A percentile compares a stretch with the other conserved stretches of the same genome.
Evolutionary conservation across 495 filamentous ascomycete genomes (phyloP).

Genomic region (Penicillium chermesinum): DNA sequence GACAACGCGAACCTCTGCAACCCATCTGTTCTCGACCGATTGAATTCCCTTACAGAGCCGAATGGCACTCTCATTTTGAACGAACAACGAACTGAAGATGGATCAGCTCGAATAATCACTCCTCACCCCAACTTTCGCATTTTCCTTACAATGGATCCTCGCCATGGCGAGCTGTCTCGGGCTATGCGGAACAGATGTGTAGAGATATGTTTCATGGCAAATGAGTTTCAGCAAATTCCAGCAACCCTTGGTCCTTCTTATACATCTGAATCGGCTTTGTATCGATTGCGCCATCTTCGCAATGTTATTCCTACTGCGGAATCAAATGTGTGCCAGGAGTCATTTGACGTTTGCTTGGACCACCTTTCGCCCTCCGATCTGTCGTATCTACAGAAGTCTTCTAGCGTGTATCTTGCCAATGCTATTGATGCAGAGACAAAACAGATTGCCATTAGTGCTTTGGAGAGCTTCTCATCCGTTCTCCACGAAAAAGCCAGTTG

Average conservation of each 20-base stretch:
- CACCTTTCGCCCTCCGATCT: slow-evolving; percentile 52
- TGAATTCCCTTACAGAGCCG: slow-evolving; percentile 92
- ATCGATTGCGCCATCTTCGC: slow-evolving; percentile 46
- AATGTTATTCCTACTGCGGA: slow-evolving; percentile 21
- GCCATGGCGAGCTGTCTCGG: slow-evolving; percentile 87
- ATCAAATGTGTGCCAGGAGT: slow-evolving; percentile 15
- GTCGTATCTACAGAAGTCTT: slow-evolving; percentile 38
- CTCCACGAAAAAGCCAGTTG: slow-evolving; percentile 39
- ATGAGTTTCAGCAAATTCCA: slow-evolving; percentile 20
- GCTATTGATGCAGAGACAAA: slow-evolving; percentile 12
- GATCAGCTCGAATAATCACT: slow-evolving; percentile 70
- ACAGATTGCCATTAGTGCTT: slow-evolving; percentile 13
- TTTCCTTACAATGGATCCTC: slow-evolving; percentile 91
- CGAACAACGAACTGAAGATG: slow-evolving; percentile 79
- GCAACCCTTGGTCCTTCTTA: slow-evolving; percentile 29
- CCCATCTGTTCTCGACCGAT: slow-evolving; percentile 84
- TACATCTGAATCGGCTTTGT: slow-evolving; percentile 45
- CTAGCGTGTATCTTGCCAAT: slow-evolving; percentile 17
- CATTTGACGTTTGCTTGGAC: slow-evolving; percentile 44
- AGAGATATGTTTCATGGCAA: slow-evolving; percentile 69
- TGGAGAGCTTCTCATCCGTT: slow-evolving; percentile 30
- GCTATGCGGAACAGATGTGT: slow-evolving; percentile 95
- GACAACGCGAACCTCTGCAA: slow-evolving; percentile 97
- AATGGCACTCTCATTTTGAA: slow-evolving; percentile 85
- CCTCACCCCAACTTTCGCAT: slow-evolving; percentile 87